A percentile compares a stretch with the other conserved stretches of the same genome.
Conservation (phyloP, 371 early-diverging fungal species). For the Mucor mucedo region DNA sequence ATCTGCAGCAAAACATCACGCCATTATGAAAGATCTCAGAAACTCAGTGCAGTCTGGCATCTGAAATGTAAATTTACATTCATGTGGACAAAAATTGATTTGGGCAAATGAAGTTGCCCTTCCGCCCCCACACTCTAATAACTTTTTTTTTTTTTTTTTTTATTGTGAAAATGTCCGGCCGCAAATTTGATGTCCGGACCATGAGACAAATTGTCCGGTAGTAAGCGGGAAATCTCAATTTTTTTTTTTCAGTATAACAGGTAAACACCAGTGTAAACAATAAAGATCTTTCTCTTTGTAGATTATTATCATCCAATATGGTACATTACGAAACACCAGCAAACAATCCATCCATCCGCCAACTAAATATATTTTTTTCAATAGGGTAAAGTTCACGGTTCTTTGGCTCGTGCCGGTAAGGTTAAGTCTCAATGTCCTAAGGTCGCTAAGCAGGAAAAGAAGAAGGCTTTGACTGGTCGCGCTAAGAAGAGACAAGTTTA, state of each 20-base stretch:
- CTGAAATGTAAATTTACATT: too few relatives aligned
- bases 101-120: too few relatives aligned
- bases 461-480: conserved; percentile 93
- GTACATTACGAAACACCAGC: conserved; percentile 28
- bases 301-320: conserved; percentile 37
- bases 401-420: conserved; percentile 99
- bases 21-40: too few relatives aligned
- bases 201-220: not conserved
- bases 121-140: too few relatives aligned
- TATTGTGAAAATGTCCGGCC: not conserved
- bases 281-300: conserved; percentile 31
- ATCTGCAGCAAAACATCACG: too few relatives aligned
- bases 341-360: conserved; percentile 23
- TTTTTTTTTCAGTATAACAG: conserved; percentile 19
- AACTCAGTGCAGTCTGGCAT: too few relatives aligned
- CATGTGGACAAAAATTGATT: not conserved
- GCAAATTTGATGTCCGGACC: not conserved
- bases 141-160: too few relatives aligned
- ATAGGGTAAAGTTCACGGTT: conserved; percentile 99
- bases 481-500: conserved; percentile 98
- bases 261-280: not conserved
- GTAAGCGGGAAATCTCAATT: not conserved
- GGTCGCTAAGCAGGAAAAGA: conserved; percentile 98
- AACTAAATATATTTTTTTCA: not conserved
- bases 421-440: conserved; percentile 99